phyloP scores from a whole-genome alignment of 139 green algal genomes.

The Volvox africanus region DNA sequence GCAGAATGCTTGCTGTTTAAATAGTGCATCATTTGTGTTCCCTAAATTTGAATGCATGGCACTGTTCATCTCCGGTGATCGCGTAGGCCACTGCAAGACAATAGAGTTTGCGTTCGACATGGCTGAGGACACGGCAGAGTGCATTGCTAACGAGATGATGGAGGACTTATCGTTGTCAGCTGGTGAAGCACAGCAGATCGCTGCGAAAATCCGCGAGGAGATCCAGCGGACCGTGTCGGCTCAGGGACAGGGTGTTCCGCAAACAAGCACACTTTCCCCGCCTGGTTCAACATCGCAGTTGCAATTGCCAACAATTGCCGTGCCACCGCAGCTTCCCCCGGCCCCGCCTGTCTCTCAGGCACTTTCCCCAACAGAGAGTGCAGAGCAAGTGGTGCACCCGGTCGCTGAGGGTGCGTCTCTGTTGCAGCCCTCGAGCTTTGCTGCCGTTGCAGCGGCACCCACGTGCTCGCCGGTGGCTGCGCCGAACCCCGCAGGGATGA shows the following conservation, averaged over 20 bases:
- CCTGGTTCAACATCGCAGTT: not conserved
- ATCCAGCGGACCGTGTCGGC: conserved; percentile 46
- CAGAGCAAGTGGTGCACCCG: not conserved
- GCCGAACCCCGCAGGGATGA: not conserved
- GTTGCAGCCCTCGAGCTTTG: not conserved
- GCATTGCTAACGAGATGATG: conserved; percentile 96
- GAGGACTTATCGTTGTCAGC: conserved; percentile 86
- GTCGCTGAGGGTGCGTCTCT: not conserved
- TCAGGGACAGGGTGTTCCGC: not conserved
- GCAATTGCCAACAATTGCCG: not conserved
- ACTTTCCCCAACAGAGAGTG: no score
- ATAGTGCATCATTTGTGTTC: no score
- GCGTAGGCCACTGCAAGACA: conserved; percentile 70
- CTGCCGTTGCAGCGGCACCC: not conserved
- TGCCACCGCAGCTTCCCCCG: not conserved
- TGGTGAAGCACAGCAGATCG: conserved; percentile 77
- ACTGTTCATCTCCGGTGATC: not conserved
- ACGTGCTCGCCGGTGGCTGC: no score
- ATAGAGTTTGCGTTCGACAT: conserved; percentile 97
- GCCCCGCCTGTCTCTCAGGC: not conserved
- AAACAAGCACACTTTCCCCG: not conserved
- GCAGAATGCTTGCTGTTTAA: no score
- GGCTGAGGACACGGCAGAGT: conserved; percentile 84
- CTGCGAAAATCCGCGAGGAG: conserved; percentile 71
- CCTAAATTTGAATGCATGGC: no score